phyloP scores from a whole-genome alignment of 1,284 basidiomycete species.

The Athelia sp. region DNA sequence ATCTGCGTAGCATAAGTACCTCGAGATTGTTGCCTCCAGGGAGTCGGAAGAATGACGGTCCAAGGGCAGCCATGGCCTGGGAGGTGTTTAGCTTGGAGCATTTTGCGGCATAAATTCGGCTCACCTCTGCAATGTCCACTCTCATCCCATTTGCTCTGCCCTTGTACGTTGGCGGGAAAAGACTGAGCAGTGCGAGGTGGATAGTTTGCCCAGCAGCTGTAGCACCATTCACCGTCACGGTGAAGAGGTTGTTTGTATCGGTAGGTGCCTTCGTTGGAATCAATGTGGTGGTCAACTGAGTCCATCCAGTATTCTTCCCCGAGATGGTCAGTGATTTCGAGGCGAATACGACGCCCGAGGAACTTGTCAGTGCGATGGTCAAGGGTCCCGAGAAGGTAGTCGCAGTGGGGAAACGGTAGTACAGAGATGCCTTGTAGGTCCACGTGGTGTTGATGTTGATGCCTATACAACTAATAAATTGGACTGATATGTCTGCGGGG shows the following conservation, averaged over 20 bases:
- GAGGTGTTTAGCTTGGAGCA: conserved; percentile 2
- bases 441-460: conserved; percentile 54
- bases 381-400: conserved; percentile 41
- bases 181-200: conserved; percentile 59
- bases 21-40: conserved; percentile 58
- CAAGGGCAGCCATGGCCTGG: conserved; percentile 51
- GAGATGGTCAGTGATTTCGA: conserved; percentile 35
- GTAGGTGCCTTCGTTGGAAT: conserved; percentile 34
- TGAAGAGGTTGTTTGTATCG: conserved; percentile 44
- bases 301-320: conserved; percentile 48
- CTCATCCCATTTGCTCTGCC: conserved; percentile 59
- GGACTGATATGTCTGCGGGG: neutral
- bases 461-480: conserved; percentile 31
- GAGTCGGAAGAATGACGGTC: conserved; percentile 62
- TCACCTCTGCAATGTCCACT: conserved; percentile 56
- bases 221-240: conserved; percentile 46
- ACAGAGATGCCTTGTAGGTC: conserved; percentile 64
- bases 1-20: too few relatives aligned
- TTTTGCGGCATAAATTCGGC: conserved; percentile 3
- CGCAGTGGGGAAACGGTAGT: conserved; percentile 48
- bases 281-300: conserved; percentile 42
- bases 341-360: conserved; percentile 39
- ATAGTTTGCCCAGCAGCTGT: conserved; percentile 44
- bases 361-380: conserved; percentile 42
- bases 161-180: conserved; percentile 74